Percentiles rank a stretch among this genome's conserved stretches.
phyloP scores from a whole-genome alignment of 139 green algal genomes.

The Asterochloris erici region DNA sequence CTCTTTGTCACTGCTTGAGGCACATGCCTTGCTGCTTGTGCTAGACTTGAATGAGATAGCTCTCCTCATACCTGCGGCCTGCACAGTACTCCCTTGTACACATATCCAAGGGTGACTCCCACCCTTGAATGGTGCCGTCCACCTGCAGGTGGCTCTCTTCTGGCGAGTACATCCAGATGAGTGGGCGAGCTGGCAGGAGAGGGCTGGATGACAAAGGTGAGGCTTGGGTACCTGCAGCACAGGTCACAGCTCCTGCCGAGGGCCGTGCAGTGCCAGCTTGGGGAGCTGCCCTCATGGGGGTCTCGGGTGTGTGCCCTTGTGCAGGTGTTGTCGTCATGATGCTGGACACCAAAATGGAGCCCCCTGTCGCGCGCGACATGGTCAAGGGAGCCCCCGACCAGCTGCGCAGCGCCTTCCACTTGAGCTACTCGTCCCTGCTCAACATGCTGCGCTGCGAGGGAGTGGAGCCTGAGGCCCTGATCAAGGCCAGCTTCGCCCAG shows the following conservation, averaged over 20 bases:
- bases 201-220: slow-evolving; percentile 66
- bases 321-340: slow-evolving; percentile 85
- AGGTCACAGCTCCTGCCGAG: neutral
- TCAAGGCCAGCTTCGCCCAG: slow-evolving; percentile 52
- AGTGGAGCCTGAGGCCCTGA: slow-evolving; percentile 45
- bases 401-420: slow-evolving; percentile 72
- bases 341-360: slow-evolving; percentile 82
- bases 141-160: slow-evolving; percentile 39
- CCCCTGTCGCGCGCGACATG: slow-evolving; percentile 69
- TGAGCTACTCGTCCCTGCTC: slow-evolving; percentile 81
- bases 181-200: slow-evolving; percentile 67
- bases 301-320: neutral
- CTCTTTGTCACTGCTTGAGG: neutral
- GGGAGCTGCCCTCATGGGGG: neutral
- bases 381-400: slow-evolving; percentile 69
- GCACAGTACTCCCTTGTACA: too few relatives aligned
- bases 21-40: too few relatives aligned
- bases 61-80: too few relatives aligned
- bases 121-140: too few relatives aligned
- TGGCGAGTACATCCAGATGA: slow-evolving; percentile 89
- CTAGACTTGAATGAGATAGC: too few relatives aligned
- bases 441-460: slow-evolving; percentile 66
- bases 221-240: neutral
- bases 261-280: neutral
- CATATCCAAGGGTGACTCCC: too few relatives aligned